phyloP scores from a whole-genome alignment of 371 early-diverging fungal genomes.

The Chytridiales sp. region DNA sequence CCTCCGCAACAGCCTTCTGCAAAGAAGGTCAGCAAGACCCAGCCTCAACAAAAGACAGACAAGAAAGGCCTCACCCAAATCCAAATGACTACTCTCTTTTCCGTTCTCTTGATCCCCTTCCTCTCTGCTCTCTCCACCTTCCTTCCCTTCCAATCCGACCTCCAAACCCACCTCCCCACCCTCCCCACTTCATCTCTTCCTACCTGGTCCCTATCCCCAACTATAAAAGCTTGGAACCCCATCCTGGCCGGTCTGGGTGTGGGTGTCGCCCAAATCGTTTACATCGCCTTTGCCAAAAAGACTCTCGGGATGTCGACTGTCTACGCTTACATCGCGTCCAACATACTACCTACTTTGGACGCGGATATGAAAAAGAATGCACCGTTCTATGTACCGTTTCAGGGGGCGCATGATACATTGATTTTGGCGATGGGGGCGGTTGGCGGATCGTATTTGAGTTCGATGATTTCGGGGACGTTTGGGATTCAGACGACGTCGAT shows the following conservation, averaged over 20 bases:
- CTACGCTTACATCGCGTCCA: conserved; percentile 19
- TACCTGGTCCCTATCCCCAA: not conserved
- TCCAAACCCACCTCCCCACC: not conserved
- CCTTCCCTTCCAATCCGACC: not conserved
- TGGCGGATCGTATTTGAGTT: too few species aligned
- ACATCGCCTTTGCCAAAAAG: conserved; percentile 7
- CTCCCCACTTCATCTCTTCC: not conserved
- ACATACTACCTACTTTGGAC: conserved; percentile 15
- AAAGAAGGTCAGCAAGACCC: too few species aligned
- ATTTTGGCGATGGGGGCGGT: too few species aligned
- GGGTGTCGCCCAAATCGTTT: conserved; percentile 19
- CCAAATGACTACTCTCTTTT: too few species aligned
- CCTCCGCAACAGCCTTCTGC: too few species aligned
- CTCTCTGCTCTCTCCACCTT: conserved; percentile 1
- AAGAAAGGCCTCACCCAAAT: too few species aligned
- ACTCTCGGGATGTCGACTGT: conserved; percentile 28
- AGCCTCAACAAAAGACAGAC: too few species aligned
- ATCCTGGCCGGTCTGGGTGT: conserved; percentile 25
- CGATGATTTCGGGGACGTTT: not conserved
- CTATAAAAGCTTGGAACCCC: conserved; percentile 22
- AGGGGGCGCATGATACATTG: too few species aligned
- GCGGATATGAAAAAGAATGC: conserved; percentile 13
- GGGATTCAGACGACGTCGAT: not conserved
- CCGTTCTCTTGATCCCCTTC: too few species aligned
- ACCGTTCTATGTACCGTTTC: conserved; percentile 16